phyloP scores from a whole-genome alignment of 805 yeast genomes.

The Allodekkera sacchari region DNA sequence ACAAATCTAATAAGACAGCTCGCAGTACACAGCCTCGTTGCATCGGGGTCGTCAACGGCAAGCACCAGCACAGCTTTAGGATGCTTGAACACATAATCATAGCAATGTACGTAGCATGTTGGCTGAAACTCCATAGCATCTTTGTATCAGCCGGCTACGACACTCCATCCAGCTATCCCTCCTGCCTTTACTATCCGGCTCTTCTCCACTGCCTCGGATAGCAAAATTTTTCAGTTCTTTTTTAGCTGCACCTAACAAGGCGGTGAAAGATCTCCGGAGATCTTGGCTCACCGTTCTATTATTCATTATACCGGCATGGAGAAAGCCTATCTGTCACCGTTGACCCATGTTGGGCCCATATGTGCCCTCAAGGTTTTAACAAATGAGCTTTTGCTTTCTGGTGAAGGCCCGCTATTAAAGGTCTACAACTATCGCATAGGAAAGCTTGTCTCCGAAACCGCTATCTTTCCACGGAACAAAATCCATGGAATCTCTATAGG shows the following conservation, averaged over 20 bases:
- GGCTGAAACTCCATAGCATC: no score
- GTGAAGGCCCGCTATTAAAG: slow-evolving; percentile 63
- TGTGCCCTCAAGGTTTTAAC: slow-evolving; percentile 45
- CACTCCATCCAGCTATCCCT: no score
- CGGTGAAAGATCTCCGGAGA: no score
- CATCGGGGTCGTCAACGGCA: no score
- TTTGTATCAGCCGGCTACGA: no score
- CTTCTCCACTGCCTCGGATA: background rate
- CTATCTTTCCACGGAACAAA: slow-evolving; percentile 62
- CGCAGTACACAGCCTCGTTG: no score
- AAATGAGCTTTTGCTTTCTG: slow-evolving; percentile 39
- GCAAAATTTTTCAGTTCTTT: slow-evolving; percentile 1
- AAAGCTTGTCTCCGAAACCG: slow-evolving; percentile 27
- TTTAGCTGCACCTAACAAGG: no score
- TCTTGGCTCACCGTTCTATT: no score
- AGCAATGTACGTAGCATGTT: no score
- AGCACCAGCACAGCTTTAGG: no score
- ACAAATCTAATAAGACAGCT: no score
- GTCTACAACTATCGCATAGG: slow-evolving; percentile 37
- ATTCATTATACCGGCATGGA: background rate
- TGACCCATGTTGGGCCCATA: slow-evolving; percentile 57
- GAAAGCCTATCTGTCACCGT: slow-evolving; percentile 5
- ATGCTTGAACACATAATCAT: no score
- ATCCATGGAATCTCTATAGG: slow-evolving; percentile 65
- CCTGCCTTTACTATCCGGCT: background rate